Evolutionary conservation across 192 early-diverging fungal genomes (phyloP).

Genomic region (Backusella luteola): DNA sequence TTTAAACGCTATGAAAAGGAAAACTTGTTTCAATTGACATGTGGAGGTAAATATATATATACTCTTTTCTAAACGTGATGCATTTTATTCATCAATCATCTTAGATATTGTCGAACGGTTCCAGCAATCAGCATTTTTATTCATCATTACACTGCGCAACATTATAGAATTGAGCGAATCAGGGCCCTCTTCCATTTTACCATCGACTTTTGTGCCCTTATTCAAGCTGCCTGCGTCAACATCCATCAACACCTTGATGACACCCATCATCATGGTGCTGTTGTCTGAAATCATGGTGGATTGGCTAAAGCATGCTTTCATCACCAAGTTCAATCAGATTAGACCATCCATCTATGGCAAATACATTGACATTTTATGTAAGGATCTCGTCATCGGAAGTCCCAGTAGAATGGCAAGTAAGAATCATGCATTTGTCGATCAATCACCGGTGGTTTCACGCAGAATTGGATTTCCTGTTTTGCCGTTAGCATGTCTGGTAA

Average conservation of each 20-base stretch:
- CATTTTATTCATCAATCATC: not conserved
- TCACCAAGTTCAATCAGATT: slow-evolving; percentile 96
- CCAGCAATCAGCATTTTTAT: slow-evolving; percentile 83
- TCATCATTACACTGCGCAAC: slow-evolving; percentile 90
- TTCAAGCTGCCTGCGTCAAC: slow-evolving; percentile 58
- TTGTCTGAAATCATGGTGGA: slow-evolving; percentile 91
- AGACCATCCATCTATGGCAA: slow-evolving; percentile 82
- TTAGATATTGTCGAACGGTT: slow-evolving; percentile 96
- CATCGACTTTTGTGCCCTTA: slow-evolving; percentile 60
- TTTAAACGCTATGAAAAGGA: slow-evolving; percentile 98
- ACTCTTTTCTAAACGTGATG: not conserved
- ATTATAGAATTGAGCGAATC: slow-evolving; percentile 81
- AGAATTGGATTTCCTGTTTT: slow-evolving; percentile 79
- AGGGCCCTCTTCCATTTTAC: slow-evolving; percentile 59
- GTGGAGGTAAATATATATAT: slow-evolving; percentile 60
- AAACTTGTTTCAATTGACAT: slow-evolving; percentile 93
- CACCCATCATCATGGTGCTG: slow-evolving; percentile 84
- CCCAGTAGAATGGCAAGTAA: slow-evolving; percentile 41
- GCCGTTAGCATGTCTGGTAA: slow-evolving; percentile 75
- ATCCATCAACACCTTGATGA: slow-evolving; percentile 65
- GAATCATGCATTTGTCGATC: slow-evolving; percentile 59
- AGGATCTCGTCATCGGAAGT: slow-evolving; percentile 73
- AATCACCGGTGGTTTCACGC: slow-evolving; percentile 72
- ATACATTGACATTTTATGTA: slow-evolving; percentile 85
- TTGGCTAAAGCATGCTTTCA: slow-evolving; percentile 98